Conservation (phyloP, 768 basidiomycete species). For the Sistotremastrum suecicum region DNA sequence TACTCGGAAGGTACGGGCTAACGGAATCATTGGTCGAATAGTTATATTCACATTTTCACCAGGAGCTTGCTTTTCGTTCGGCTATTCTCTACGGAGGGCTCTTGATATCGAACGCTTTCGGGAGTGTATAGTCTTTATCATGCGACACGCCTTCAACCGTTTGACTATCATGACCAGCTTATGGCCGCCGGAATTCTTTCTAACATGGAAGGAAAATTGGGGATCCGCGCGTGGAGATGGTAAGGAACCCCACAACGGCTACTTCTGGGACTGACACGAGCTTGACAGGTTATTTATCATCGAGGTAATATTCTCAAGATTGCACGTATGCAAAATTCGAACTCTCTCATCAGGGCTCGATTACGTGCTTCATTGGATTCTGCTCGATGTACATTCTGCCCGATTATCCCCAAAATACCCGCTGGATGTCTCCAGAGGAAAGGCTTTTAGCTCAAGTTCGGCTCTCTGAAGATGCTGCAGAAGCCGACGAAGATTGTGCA, state of each 20-base stretch:
- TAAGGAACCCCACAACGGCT: conserved; percentile 12
- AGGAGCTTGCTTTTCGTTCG: conserved; percentile 55
- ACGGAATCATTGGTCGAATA: conserved; percentile 22
- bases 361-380: conserved; percentile 48
- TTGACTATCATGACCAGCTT: conserved; percentile 21
- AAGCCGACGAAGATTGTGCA: conserved; percentile 6
- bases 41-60: neutral
- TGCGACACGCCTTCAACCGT: neutral
- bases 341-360: conserved; percentile 30
- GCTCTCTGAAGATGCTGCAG: neutral
- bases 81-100: conserved; percentile 47
- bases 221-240: conserved; percentile 63
- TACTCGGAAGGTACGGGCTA: conserved; percentile 25
- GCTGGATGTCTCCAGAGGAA: too few species aligned
- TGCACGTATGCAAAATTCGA: neutral
- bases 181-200: conserved; percentile 65
- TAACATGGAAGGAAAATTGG: conserved; percentile 52
- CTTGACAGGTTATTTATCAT: conserved; percentile 50
- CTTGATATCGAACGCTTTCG: conserved; percentile 54
- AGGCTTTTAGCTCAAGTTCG: neutral
- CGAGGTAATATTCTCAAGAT: conserved; percentile 26
- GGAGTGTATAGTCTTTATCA: conserved; percentile 29
- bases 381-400: conserved; percentile 29
- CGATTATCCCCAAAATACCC: neutral
- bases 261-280: neutral